Evolutionary conservation across 1,284 basidiomycete genomes (phyloP).

Genomic region (Trichosporon asahii): DNA sequence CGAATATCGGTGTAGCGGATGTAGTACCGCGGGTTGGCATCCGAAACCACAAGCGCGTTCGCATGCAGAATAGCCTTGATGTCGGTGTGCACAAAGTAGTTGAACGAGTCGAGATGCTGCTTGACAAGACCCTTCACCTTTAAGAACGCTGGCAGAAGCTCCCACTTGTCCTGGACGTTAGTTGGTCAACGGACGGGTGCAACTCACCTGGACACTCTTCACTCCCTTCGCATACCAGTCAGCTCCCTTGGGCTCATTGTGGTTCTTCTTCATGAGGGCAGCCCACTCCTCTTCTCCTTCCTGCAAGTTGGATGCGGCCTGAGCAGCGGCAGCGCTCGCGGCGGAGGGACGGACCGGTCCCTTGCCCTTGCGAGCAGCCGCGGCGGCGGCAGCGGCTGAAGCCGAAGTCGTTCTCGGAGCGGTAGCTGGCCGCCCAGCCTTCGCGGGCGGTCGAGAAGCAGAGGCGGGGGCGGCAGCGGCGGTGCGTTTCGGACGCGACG

Average conservation of each 20-base stretch:
- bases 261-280: constrained; percentile 45
- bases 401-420: constrained; percentile 12
- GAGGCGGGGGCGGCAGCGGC: background rate
- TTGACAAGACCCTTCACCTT: constrained; percentile 98
- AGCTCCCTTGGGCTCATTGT: constrained; percentile 33
- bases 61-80: constrained; percentile 95
- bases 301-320: constrained; percentile 22
- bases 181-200: background rate
- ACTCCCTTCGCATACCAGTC: constrained; percentile 53
- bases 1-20: constrained; percentile 95
- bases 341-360: constrained; percentile 24
- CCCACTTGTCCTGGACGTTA: constrained; percentile 83
- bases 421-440: constrained; percentile 5
- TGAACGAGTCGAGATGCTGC: constrained; percentile 99
- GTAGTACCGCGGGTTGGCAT: constrained; percentile 96
- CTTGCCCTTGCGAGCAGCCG: constrained; percentile 30
- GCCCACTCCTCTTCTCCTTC: constrained; percentile 48
- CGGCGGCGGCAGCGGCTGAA: constrained; percentile 15
- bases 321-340: constrained; percentile 1
- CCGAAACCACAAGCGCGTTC: constrained; percentile 89
- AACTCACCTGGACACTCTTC: constrained; percentile 56
- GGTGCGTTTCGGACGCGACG: constrained; percentile 13
- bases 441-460: background rate
- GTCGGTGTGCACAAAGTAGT: constrained; percentile 97
- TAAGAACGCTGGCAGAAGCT: constrained; percentile 87